Evolutionary conservation across 805 yeast species (phyloP), one percentile per base, ranked within the genome.

Genomic region (Saturnispora mendoncae): DNA sequence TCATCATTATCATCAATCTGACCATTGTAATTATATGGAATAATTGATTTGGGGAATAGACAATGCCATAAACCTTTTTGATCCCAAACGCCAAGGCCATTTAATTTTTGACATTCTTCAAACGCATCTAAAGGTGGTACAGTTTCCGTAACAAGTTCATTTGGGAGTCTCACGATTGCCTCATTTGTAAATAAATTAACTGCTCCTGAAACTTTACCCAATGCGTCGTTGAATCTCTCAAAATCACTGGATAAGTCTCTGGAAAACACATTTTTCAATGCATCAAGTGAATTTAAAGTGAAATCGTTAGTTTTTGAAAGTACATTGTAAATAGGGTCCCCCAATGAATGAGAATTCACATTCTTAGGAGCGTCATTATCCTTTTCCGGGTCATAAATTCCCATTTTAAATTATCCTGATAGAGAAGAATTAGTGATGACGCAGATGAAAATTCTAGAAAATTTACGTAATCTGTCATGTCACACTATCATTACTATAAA

Each of bases 41-140:
- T 69, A 47, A 34, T 40, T 36, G 59, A 61, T 53, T 69, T 68
- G 10, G 95, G 95, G 59, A 88, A 81, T 35, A 90, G 64, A 62
- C 97, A 90, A 55, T 88, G 74, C 97, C 97, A 90, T 58, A 78
- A 73, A 0, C 97, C 97, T 18, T 71, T 68, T 24, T 58, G 48
- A 55, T 86, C 94, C 96, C 97, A 90, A 10, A 77, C 78, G 0
- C 85, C 74, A 6, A 71, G 62, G 3, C 98, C 97, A 7, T 76
- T 64, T 27, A 70, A 62, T 17, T 72, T 72, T 46, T 71, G 51
- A 60, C 97, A 90, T 35, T 72, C 67, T 39, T 72, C 67, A 57
- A 78, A 84, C 46, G 74, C 71, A 38, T 68, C 58, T 2, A 71
- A 64, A 0, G 58, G 47, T 8, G 63, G 63, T 19, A 50, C 47